Percentiles rank a stretch among this genome's conserved stretches.
phyloP scores from a whole-genome alignment of 192 early-diverging fungal species.

The Thoreauomyces humboldtii region DNA sequence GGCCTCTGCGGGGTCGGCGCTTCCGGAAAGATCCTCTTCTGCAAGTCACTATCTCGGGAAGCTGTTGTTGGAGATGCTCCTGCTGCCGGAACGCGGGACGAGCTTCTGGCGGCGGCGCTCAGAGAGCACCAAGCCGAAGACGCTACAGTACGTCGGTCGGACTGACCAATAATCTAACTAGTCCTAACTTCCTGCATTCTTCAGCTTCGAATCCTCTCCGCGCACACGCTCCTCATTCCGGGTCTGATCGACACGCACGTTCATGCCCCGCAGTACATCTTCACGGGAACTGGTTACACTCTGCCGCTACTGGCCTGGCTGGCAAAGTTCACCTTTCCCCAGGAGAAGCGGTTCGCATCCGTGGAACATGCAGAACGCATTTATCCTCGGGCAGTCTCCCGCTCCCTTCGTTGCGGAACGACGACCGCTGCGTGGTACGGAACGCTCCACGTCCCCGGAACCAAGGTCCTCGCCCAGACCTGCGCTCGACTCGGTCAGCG shows the following conservation, averaged over 20 bases:
- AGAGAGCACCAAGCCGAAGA: too few species aligned
- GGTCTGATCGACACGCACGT: constrained; percentile 93
- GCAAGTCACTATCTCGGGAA: constrained; percentile 29
- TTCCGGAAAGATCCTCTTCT: constrained; percentile 66
- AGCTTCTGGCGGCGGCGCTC: too few species aligned
- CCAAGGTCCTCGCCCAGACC: constrained; percentile 69
- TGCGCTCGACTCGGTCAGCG: constrained; percentile 72
- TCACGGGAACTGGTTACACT: constrained; percentile 85
- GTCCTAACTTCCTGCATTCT: too few species aligned
- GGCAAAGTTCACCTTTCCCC: constrained; percentile 85
- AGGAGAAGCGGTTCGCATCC: constrained; percentile 73
- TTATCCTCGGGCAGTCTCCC: constrained; percentile 67
- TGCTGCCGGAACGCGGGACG: too few species aligned
- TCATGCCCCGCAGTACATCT: constrained; percentile 90
- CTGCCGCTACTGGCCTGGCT: constrained; percentile 89
- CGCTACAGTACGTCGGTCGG: too few species aligned
- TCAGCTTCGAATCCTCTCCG: constrained; percentile 1
- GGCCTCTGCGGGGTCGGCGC: constrained; percentile 65
- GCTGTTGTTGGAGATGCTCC: neutral
- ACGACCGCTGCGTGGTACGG: constrained; percentile 91
- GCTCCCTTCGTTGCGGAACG: constrained; percentile 76
- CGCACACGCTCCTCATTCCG: constrained; percentile 76
- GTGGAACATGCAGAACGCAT: constrained; percentile 61
- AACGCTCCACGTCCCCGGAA: constrained; percentile 80
- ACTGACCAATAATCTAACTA: too few species aligned